Percentiles rank a stretch among this genome's conserved stretches.
phyloP scores from a whole-genome alignment of 2,329 filamentous ascomycete genomes.

The Claviceps citrina region DNA sequence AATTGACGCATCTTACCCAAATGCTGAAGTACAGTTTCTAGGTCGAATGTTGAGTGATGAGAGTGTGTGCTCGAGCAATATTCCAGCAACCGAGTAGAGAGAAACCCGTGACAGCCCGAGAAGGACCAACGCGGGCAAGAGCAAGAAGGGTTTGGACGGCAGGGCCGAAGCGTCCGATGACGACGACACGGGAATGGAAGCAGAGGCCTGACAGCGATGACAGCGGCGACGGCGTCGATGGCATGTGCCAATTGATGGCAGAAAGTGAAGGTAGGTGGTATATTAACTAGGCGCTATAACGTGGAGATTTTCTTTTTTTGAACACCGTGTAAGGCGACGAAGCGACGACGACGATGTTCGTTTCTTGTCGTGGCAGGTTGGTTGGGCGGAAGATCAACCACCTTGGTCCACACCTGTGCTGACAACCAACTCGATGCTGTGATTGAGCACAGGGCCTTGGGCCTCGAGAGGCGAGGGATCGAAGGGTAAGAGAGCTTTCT shows the following conservation, averaged over 20 bases:
- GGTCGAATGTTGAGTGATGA: not conserved
- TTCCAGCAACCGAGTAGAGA: constrained; percentile 23
- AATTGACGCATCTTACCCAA: not conserved
- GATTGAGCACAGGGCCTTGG: constrained; percentile 2
- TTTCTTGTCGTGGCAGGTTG: constrained; percentile 1
- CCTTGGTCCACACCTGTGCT: not conserved
- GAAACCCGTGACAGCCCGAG: not conserved
- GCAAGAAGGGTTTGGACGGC: constrained; percentile 1
- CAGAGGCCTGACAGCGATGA: not conserved
- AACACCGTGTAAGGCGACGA: no score
- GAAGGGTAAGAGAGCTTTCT: not conserved
- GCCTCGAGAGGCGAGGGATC: constrained; percentile 2
- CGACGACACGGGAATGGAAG: not conserved
- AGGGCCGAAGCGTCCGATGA: constrained; percentile 3
- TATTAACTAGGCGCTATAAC: no score
- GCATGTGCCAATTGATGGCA: not conserved
- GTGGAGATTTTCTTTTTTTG: no score
- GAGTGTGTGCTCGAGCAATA: constrained; percentile 19
- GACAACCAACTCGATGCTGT: constrained; percentile 3
- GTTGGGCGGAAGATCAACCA: not conserved
- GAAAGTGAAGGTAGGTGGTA: no score
- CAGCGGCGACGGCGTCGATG: not conserved
- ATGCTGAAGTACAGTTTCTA: not conserved
- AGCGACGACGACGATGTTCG: not conserved
- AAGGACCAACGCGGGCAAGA: constrained; percentile 1